Base-by-base conservation (phyloP, 495 filamentous ascomycete species). In the Podospora australis region DNA sequence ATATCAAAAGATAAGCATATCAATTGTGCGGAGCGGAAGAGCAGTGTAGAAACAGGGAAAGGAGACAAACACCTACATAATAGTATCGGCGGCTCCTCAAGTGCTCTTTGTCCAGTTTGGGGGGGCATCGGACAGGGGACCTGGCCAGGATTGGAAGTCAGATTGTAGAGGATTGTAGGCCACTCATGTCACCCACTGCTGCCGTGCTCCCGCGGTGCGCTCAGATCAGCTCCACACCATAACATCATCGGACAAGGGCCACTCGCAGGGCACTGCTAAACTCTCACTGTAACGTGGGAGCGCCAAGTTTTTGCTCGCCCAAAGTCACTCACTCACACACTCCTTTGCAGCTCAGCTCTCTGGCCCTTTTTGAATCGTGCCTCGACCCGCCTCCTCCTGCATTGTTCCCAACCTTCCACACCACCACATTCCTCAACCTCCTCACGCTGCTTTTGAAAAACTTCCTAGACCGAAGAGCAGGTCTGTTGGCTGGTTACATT, bases 191-290 rank as follows among this genome's bases (percentile, higher is more conserved):
- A 34, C 6, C 26, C 42, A 10, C 16, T 20, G 26, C 25, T 8
- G 19, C 38, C 21, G 40, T 24, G 40, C 22, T 25, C 22, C 44
- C 39, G 35, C 26, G 32, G 39, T n/a, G 34, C 49, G 42, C 52
- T 52, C 42, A 41, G 54, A 57, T 54, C 49, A 57, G 49, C 49
- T 52, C 56, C 52, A 52, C 53, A 50, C 16, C 44, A 60, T 57
- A 57, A 49, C 59, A 63, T 60, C 60, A 63, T 63, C 50, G 60
- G 48, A 52, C 57, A 44, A 60, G 55, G 54, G 46, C 46, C 39
- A 26, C 40, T 43, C 16, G 24, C 40, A 54, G 50, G 39, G 48
- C 47, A 57, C n/a, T n/a, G n/a, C n/a, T n/a, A n/a, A n/a, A n/a
- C n/a, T n/a, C n/a, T n/a, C n/a, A n/a, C n/a, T 50, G 45, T 54